Conservation (phyloP, 2,329 filamentous ascomycete genomes). For the Phyllosticta paracitricarpa region DNA sequence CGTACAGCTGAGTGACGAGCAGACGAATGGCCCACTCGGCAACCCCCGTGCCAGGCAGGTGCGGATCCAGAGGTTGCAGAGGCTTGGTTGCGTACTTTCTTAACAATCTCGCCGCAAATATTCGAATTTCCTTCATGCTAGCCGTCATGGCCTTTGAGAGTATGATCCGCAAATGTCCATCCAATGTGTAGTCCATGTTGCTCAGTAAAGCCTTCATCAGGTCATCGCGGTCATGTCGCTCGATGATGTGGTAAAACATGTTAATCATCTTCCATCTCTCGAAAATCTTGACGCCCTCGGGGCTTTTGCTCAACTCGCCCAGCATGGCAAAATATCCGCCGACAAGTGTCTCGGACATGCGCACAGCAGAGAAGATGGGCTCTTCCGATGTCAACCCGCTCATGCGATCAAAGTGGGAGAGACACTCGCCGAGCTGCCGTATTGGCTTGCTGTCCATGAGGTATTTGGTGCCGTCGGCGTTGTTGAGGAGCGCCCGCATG, state of each 20-base stretch:
- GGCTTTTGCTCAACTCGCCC: constrained; percentile 73
- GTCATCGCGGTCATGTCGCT: constrained; percentile 82
- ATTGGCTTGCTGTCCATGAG: constrained; percentile 86
- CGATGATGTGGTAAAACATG: constrained; percentile 98
- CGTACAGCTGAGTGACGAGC: constrained; percentile 96
- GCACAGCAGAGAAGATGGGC: constrained; percentile 79
- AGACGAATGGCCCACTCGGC: constrained; percentile 94
- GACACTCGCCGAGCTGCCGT: constrained; percentile 86
- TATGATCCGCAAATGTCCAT: constrained; percentile 80
- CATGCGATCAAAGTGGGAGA: constrained; percentile 89
- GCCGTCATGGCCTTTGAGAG: constrained; percentile 89
- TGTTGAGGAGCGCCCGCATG: constrained; percentile 78
- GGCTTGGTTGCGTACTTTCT: constrained; percentile 70
- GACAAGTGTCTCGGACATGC: constrained; percentile 77
- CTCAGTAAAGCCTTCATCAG: constrained; percentile 79
- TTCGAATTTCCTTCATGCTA: constrained; percentile 81
- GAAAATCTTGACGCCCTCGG: constrained; percentile 76
- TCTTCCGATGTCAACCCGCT: constrained; percentile 63
- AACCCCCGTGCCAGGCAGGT: constrained; percentile 44
- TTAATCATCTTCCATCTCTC: constrained; percentile 98
- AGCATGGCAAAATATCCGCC: constrained; percentile 92
- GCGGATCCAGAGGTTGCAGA: constrained; percentile 30
- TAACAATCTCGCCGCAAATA: constrained; percentile 76
- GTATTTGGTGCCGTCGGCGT: constrained; percentile 72
- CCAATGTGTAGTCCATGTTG: constrained; percentile 82